Evolutionary conservation across 176 grass and related monocot species (phyloP), one percentile per base, ranked within the genome.

Genomic region (Avena sativa): DNA sequence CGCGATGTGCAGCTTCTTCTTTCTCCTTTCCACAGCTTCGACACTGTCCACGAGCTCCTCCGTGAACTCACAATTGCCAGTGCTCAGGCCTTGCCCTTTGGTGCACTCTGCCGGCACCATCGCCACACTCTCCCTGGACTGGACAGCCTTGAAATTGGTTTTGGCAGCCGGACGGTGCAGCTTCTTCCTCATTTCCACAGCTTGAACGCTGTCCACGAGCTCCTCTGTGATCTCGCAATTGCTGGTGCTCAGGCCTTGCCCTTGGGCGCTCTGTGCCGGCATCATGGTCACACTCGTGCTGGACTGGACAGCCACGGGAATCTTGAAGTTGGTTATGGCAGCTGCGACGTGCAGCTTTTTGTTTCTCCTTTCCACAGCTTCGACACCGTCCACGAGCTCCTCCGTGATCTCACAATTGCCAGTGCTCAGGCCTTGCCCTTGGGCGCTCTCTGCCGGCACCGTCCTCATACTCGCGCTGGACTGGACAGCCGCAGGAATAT

Each of bases 261-360:
- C 60, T 26, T 63, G 23, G 23, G 60, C 21, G 10, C 23, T 63
- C 60, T 26, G 21, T 1, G 3, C 60, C 3, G 23, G 61, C 61
- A 64, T 12, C 61, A 64, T 64, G 0, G 11, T 64, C 4, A 13
- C 61, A 28, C 23, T 28, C 23, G 10, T 4, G 11, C 61, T 64
- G 61, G 61, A 64, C 61, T 28, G 23, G 23, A 26, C 61, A 64
- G 61, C 21, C 21, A 64, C 88, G 3, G 93, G 86, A 73, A 98
- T 88, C 85, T 94, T 93, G 11, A 64, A 6, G 61, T 64, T 64
- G 25, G 12, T 64, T 86, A 94, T 93, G 74, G 95, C 91, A 14
- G 62, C 62, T 5, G 12, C 26, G 1, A 6, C 5, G 2, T 34
- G 28, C 64, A 34, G 64, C 13, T 67, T 67, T 17, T 57, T 20